phyloP scores from a whole-genome alignment of 1,284 basidiomycete species.

The Neolentinus lepideus region DNA sequence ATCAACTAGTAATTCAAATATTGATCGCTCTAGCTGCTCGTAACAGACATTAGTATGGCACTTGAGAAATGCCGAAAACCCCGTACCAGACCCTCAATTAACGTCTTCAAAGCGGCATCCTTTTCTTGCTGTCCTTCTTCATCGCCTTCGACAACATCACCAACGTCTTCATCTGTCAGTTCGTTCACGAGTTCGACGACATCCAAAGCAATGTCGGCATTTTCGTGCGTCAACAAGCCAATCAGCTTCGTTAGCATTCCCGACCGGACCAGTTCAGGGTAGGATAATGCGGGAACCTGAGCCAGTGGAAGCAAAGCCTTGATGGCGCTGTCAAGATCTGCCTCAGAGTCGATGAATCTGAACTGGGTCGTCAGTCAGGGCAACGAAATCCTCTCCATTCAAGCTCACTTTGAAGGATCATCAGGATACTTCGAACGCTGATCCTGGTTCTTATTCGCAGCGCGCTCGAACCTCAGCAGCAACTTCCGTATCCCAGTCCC shows the following conservation, averaged over 20 bases:
- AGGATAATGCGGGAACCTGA: conserved; percentile 77
- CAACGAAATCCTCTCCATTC: conserved; percentile 1
- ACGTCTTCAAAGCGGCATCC: conserved; percentile 62
- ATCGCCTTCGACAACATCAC: conserved; percentile 66
- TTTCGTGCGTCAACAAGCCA: conserved; percentile 87
- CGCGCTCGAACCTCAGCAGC: conserved; percentile 79
- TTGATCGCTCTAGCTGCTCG: conserved; percentile 67
- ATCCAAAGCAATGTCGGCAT: conserved; percentile 90
- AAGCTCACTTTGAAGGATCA: conserved; percentile 79
- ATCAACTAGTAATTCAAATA: conserved; percentile 85
- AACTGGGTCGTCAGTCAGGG: conserved; percentile 4
- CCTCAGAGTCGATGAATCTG: conserved; percentile 98
- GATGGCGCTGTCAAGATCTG: conserved; percentile 83
- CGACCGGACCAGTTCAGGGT: conserved; percentile 82
- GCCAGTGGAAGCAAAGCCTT: conserved; percentile 87
- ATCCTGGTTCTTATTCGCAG: conserved; percentile 91
- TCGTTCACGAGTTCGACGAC: conserved; percentile 90
- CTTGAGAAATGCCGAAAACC: not conserved
- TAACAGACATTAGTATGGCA: not conserved
- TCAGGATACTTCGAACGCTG: conserved; percentile 88
- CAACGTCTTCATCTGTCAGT: conserved; percentile 93
- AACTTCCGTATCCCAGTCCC: conserved; percentile 67
- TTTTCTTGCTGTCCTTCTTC: conserved; percentile 47
- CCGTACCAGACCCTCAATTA: conserved; percentile 73
- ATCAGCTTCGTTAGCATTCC: conserved; percentile 67